Conservation (phyloP, 2,329 filamentous ascomycete species). For the Epichloe sibirici region DNA sequence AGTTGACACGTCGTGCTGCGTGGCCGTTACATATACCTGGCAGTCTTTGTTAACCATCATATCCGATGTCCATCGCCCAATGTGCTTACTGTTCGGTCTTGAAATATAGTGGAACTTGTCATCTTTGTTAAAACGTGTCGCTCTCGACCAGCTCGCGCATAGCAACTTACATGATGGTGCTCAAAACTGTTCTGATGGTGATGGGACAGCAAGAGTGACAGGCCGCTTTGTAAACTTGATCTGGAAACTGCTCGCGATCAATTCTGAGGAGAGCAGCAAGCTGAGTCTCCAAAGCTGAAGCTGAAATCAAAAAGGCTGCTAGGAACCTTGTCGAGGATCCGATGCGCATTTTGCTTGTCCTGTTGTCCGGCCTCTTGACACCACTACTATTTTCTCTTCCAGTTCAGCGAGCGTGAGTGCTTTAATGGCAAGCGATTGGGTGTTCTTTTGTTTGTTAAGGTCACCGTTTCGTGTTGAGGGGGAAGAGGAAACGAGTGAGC, state of each 20-base stretch:
- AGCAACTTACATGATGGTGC: slow-evolving; percentile 2
- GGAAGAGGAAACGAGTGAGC: background rate
- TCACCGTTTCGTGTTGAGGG: background rate
- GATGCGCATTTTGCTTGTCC: slow-evolving; percentile 1
- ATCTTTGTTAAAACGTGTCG: background rate
- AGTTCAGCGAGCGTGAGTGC: background rate
- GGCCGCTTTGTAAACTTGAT: background rate
- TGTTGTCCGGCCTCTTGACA: background rate
- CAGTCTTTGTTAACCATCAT: background rate
- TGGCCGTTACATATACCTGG: slow-evolving; percentile 9
- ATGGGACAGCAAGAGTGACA: slow-evolving; percentile 3
- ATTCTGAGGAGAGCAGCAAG: background rate
- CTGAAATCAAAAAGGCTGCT: background rate
- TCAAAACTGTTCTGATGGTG: slow-evolving; percentile 3
- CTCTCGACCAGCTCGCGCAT: background rate
- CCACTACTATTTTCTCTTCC: background rate
- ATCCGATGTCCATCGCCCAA: background rate
- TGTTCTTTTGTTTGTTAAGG: background rate
- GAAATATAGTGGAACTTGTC: slow-evolving; percentile 4
- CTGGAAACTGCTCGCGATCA: slow-evolving; percentile 1
- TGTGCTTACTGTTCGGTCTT: slow-evolving; percentile 4
- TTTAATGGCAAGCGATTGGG: background rate
- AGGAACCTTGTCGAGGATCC: background rate
- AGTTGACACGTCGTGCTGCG: slow-evolving; percentile 10
- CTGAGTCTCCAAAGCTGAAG: background rate